Percentiles rank a stretch among this genome's conserved stretches.
Conservation (phyloP, 1,284 basidiomycete genomes). For the Xerocomus minutiporus region DNA sequence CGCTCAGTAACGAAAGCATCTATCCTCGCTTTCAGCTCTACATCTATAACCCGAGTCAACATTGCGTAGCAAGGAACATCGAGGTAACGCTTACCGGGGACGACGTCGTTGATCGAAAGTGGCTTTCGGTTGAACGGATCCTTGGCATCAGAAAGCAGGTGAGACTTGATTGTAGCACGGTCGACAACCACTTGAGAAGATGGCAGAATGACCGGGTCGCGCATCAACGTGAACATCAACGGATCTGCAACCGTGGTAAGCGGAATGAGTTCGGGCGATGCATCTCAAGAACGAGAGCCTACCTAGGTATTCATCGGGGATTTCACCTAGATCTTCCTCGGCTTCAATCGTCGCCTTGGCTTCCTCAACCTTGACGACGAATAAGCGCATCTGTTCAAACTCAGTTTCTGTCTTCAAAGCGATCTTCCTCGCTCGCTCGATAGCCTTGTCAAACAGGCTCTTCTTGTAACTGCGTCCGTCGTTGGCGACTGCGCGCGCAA, state of each 20-base stretch:
- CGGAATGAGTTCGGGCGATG: background rate
- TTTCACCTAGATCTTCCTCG: constrained; percentile 90
- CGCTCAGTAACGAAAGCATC: constrained; percentile 56
- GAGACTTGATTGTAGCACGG: constrained; percentile 91
- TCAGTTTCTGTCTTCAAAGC: constrained; percentile 79
- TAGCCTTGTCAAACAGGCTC: constrained; percentile 81
- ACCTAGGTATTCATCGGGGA: constrained; percentile 96
- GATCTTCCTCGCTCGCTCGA: constrained; percentile 62
- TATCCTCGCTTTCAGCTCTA: constrained; percentile 59
- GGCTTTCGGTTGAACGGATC: constrained; percentile 90
- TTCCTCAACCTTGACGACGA: constrained; percentile 84
- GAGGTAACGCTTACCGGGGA: constrained; percentile 49
- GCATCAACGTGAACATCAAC: constrained; percentile 93
- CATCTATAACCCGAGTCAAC: constrained; percentile 37
- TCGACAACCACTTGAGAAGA: constrained; percentile 82
- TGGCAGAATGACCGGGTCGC: constrained; percentile 90
- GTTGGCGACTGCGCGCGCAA: constrained; percentile 84
- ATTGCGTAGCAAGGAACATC: background rate
- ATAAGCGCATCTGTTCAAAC: constrained; percentile 65
- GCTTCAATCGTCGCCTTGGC: constrained; percentile 73
- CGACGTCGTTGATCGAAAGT: constrained; percentile 74
- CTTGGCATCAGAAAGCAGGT: constrained; percentile 85
- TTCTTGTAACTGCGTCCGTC: constrained; percentile 92
- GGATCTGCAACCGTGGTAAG: constrained; percentile 56
- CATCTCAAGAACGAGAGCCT: constrained; percentile 22